Conservation (phyloP, 345 rosid species). For the Hibiscus trionum region DNA sequence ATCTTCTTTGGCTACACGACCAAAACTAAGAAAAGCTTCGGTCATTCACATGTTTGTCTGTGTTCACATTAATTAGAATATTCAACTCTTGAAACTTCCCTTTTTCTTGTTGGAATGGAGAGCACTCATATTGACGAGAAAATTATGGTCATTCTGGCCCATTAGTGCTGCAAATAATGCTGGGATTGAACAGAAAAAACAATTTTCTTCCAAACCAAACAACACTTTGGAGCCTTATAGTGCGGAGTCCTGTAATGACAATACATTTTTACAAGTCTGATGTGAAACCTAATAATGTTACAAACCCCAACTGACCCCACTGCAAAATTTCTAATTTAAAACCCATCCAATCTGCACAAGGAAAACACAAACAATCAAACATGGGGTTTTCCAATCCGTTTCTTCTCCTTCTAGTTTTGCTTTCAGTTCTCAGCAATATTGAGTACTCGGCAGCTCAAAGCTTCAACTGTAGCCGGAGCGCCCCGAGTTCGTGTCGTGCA, state of each 20-base stretch:
- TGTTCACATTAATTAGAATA: background rate
- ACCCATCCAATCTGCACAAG: too few species aligned
- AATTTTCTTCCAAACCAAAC: background rate
- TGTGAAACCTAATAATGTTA: too few species aligned
- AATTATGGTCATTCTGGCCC: background rate
- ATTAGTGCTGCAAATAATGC: background rate
- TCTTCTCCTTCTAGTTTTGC: background rate
- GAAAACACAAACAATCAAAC: background rate
- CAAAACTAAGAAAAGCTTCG: too few species aligned
- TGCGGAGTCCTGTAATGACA: too few species aligned
- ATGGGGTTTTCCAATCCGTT: conserved; percentile 4
- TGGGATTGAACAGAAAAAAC: background rate
- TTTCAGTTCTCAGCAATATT: background rate
- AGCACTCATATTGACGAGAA: background rate
- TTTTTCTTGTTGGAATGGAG: background rate
- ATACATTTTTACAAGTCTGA: too few species aligned
- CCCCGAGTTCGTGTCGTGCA: conserved; percentile 25
- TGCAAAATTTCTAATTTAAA: background rate
- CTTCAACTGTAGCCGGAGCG: conserved; percentile 42
- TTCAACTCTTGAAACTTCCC: background rate
- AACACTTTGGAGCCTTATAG: too few species aligned
- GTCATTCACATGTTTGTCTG: background rate
- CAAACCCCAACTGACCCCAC: too few species aligned
- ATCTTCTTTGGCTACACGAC: too few species aligned
- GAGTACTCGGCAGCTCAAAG: background rate